Evolutionary conservation across 495 filamentous ascomycete genomes (phyloP), one percentile per base, ranked within the genome.

Genomic region (Aspergillus taichungensis): DNA sequence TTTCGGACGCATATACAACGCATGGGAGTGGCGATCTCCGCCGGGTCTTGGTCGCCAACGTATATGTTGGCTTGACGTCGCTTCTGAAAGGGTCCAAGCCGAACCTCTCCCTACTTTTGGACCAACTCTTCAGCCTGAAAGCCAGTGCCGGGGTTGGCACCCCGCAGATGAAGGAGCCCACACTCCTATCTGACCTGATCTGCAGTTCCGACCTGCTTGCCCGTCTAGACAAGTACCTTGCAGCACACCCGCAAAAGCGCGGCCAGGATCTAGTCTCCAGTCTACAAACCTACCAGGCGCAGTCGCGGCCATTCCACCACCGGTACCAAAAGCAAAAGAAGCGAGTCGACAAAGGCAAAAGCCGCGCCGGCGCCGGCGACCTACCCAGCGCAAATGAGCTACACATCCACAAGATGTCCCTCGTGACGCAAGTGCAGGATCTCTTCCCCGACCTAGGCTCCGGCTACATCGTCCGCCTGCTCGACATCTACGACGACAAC

Each of bases 371-470:
- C 6, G 73, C 74, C 33, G 58, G 73, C 32, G 65, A 67, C 43
- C 66, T 53, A 12, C 45, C 45, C 13, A 36, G 64, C 14, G 44
- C 67, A 32, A 71, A 71, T 8, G 74, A 83, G 12, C 67, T 91
- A 9, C 87, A 88, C 57, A 66, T 87, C 35, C 87, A 95, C 66
- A 81, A 76, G 27, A 82, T 91, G 78, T 88, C 80, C 54, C 77
- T 90, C 27, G 77, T 96, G 39, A 83, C 80, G 6, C 86, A 91
- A 63, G 72, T 98, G 32, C 88, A 95, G 56, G 92, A 98, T 54
- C 71, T 98, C 18, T 96, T 98, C 63, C 88, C 92, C 0, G 79
- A 91, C 46, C 74, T 98, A 6, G 92, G 90, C 3, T 79, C 85
- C 6, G 85, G 77, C 5, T 97, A 95, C 61, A 67, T 97, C 34